Evolutionary conservation across 2,329 filamentous ascomycete genomes (phyloP).

Genomic region (Alternaria triticina): DNA sequence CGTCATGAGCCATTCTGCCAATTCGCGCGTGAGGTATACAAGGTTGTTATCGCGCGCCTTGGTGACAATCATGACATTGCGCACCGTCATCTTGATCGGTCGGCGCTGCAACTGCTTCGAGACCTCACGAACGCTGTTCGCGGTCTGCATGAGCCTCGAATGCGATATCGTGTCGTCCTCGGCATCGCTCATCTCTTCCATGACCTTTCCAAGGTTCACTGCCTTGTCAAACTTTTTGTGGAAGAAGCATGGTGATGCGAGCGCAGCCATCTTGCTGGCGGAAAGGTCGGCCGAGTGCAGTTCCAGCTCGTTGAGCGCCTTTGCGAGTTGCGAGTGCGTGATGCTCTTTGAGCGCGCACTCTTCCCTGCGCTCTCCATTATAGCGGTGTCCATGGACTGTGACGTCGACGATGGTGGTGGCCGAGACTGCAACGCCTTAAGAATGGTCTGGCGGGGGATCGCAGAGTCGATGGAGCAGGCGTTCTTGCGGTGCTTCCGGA

Average conservation of each 20-base stretch:
- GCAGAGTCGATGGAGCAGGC: slow-evolving; percentile 64
- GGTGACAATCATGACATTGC: slow-evolving; percentile 97
- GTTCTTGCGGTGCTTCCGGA: slow-evolving; percentile 47
- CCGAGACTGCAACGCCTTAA: slow-evolving; percentile 78
- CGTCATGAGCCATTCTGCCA: slow-evolving; percentile 84
- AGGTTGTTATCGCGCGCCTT: slow-evolving; percentile 96
- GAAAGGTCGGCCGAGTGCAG: slow-evolving; percentile 52
- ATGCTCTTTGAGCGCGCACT: slow-evolving; percentile 37
- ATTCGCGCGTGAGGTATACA: slow-evolving; percentile 84
- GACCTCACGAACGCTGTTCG: slow-evolving; percentile 92
- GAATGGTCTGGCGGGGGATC: slow-evolving; percentile 78
- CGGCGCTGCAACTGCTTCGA: slow-evolving; percentile 92
- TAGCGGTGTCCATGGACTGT: slow-evolving; percentile 68
- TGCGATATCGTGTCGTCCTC: slow-evolving; percentile 90
- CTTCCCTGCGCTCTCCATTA: slow-evolving; percentile 53
- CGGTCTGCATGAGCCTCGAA: slow-evolving; percentile 91
- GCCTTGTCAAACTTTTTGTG: slow-evolving; percentile 96
- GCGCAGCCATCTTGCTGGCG: slow-evolving; percentile 62
- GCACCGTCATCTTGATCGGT: slow-evolving; percentile 89
- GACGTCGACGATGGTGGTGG: slow-evolving; percentile 59
- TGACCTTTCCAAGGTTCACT: slow-evolving; percentile 90
- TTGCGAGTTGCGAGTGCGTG: slow-evolving; percentile 65
- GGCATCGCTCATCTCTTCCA: slow-evolving; percentile 90
- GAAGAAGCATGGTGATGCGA: slow-evolving; percentile 96
- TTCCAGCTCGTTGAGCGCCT: slow-evolving; percentile 61